Evolutionary conservation across 2,329 filamentous ascomycete genomes (phyloP), one percentile per base, ranked within the genome.

Genomic region (Paramyrothecium roridum): DNA sequence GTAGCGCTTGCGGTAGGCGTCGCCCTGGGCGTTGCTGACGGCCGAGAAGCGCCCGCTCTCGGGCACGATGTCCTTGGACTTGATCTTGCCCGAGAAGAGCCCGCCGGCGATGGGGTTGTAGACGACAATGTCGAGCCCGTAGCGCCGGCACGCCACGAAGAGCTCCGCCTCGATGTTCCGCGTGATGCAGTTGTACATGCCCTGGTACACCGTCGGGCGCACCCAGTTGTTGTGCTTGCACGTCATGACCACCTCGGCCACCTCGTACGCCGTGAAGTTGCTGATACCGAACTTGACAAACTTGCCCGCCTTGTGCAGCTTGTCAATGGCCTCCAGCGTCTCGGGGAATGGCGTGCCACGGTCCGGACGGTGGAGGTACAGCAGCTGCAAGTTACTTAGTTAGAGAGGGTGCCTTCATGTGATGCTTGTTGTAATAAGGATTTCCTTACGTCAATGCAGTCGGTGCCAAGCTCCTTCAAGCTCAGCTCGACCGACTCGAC

Each of bases 231-330:
- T 87, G 73, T 89, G 85, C 63, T 88, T 88, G 78, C 89, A 93
- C 43, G 86, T 87, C 71, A 91, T 83, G 55, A 88, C 88, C 11
- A 96, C 83, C 73, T 96, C 92, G 0, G 91, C 91, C 11, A 96
- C 89, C 70, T 96, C 92, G 67, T 88, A 95, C 0, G 91, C 87
- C 1, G 91, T 90, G 69, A 87, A 96, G 74, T 96, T 96, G 63
- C 85, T 89, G 56, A 97, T 74, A 2, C 91, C 92, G 13, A 96
- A 76, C 52, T 84, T 82, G 20, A 91, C 85, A 66, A 97, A 96
- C 69, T 93, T 95, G 57, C 91, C 91, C 55, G 89, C 83, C 72
- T 91, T 90, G 78, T 96, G 90, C 52, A 96, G 75, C 72, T 91
- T 85, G 69, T 96, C 84, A 56, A 92, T 79, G 4, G 87, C 89